Evolutionary conservation across 805 yeast genomes (phyloP).

Genomic region (Wickerhamiella spandovensis): DNA sequence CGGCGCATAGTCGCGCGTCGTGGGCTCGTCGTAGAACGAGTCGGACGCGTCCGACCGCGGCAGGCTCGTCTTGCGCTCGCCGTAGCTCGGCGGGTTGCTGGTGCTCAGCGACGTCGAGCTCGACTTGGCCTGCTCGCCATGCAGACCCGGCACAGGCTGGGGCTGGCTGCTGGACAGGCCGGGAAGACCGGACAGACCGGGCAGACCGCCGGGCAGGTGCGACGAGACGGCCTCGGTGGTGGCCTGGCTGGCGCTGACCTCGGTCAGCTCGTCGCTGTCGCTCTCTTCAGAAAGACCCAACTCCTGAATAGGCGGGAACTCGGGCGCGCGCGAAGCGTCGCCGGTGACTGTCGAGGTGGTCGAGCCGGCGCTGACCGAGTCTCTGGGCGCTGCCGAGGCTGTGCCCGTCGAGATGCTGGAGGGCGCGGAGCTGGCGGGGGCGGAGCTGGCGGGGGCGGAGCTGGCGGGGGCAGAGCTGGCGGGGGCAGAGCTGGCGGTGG

Average conservation of each 20-base stretch:
- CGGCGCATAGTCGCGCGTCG: neutral
- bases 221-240: neutral
- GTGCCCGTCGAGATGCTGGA: neutral
- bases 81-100: neutral
- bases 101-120: neutral
- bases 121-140: neutral
- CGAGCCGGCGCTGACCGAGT: neutral
- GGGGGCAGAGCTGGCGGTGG: neutral
- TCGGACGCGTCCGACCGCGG: neutral
- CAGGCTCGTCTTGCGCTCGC: neutral
- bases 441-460: neutral
- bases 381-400: too few relatives aligned
- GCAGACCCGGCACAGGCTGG: too few relatives aligned
- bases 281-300: slow-evolving; percentile 13
- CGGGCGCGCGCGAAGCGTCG: neutral
- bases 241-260: neutral
- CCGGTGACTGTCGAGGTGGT: neutral
- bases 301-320: slow-evolving; percentile 20
- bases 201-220: neutral
- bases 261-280: neutral
- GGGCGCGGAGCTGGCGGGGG: neutral
- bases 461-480: neutral
- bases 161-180: too few relatives aligned
- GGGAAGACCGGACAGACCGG: neutral
- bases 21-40: neutral